phyloP scores from a whole-genome alignment of 2,329 filamentous ascomycete genomes.

The Neonectria magnoliae region DNA sequence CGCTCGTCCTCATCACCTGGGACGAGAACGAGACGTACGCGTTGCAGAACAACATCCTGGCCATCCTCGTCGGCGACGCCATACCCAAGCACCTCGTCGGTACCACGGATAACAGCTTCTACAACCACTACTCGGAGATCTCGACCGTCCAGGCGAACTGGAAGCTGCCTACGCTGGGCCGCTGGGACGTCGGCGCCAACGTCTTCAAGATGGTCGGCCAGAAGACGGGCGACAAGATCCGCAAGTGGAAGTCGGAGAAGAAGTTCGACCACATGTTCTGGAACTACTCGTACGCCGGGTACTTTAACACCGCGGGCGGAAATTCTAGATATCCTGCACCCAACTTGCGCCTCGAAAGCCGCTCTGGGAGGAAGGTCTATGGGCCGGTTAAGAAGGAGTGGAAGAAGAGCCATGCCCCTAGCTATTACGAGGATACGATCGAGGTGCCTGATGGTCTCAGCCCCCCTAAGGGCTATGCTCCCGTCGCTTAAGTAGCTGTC shows the following conservation, averaged over 20 bases:
- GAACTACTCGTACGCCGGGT: conserved; percentile 65
- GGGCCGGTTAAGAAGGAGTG: conserved; percentile 51
- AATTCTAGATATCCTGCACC: conserved; percentile 52
- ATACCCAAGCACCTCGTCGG: conserved; percentile 71
- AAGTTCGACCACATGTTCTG: conserved; percentile 56
- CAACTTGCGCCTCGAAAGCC: conserved; percentile 50
- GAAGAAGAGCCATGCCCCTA: conserved; percentile 49
- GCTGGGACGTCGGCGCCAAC: conserved; percentile 78
- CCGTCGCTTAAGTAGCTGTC: conserved; percentile 26
- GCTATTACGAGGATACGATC: conserved; percentile 55
- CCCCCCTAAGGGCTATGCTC: conserved; percentile 53
- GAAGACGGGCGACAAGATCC: conserved; percentile 65
- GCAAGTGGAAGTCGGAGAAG: conserved; percentile 48
- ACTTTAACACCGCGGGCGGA: conserved; percentile 52
- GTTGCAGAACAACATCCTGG: conserved; percentile 74
- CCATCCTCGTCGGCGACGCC: conserved; percentile 78
- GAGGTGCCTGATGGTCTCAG: conserved; percentile 55
- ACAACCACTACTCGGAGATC: conserved; percentile 77
- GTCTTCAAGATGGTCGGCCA: conserved; percentile 70
- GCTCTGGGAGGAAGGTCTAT: conserved; percentile 49
- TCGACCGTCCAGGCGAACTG: conserved; percentile 76
- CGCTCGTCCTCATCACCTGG: conserved; percentile 79
- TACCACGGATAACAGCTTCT: conserved; percentile 75
- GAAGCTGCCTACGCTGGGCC: conserved; percentile 74
- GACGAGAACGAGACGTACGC: conserved; percentile 80